These are phyloP conservation scores for Pseudodiploospora longispora DNA, from an alignment of 2,329 filamentous ascomycete genomes.

Conservation along the genomic window DNA sequence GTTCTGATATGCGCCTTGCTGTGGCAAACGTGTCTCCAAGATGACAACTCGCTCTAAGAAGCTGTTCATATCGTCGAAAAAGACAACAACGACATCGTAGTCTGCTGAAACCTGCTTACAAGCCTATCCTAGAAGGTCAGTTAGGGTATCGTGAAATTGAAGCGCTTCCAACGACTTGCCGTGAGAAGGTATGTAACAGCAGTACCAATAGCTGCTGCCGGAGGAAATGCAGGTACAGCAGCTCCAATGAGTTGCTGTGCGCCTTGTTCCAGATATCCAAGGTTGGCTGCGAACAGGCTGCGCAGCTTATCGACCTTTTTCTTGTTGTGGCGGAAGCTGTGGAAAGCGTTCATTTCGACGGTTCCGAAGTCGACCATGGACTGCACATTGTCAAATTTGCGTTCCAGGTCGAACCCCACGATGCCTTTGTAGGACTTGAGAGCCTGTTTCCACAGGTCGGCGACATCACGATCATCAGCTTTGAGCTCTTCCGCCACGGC, in stretches of 20 bases:
- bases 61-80: slow-evolving; percentile 30
- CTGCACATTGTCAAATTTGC: slow-evolving; percentile 19
- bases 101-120: slow-evolving; percentile 25
- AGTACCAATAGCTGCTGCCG: slow-evolving; percentile 23
- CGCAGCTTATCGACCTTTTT: slow-evolving; percentile 25
- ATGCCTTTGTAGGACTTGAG: slow-evolving; percentile 24
- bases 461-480: slow-evolving; percentile 20
- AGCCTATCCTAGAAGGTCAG: slow-evolving; percentile 9
- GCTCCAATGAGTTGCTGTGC: slow-evolving; percentile 21
- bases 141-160: not conserved
- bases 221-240: slow-evolving; percentile 23
- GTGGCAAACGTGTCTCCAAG: slow-evolving; percentile 23
- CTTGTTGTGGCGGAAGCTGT: slow-evolving; percentile 25
- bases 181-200: slow-evolving; percentile 24
- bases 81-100: slow-evolving; percentile 29
- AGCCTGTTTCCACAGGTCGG: slow-evolving; percentile 24
- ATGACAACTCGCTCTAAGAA: slow-evolving; percentile 27
- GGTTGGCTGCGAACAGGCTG: slow-evolving; percentile 18
- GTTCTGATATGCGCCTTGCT: slow-evolving; percentile 21
- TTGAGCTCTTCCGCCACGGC: slow-evolving; percentile 12
- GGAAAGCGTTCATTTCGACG: slow-evolving; percentile 23
- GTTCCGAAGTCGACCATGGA: slow-evolving; percentile 18
- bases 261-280: slow-evolving; percentile 21
- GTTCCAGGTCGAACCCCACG: slow-evolving; percentile 22
- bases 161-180: slow-evolving; percentile 6